These are phyloP conservation scores for Ochromonadaceae sp. DNA, from an alignment of 352 stramenopile species.

Conservation along the genomic window DNA sequence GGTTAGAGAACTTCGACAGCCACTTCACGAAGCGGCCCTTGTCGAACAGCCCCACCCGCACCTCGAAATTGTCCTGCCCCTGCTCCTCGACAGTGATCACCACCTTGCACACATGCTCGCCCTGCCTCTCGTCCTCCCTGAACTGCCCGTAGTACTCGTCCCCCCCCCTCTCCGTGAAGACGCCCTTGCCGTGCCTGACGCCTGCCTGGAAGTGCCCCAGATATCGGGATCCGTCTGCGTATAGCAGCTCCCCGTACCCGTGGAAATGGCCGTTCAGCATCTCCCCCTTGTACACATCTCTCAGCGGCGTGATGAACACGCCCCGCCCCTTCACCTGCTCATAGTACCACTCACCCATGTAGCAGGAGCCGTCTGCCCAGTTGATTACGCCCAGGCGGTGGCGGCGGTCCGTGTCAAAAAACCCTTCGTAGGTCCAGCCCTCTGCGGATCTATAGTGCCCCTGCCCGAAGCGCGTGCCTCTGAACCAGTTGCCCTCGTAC, in stretches of 20 bases:
- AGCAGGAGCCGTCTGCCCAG: not conserved
- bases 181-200: not conserved
- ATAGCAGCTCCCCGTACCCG: constrained; percentile 11
- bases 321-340: not conserved
- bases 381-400: not conserved
- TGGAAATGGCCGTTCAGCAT: not conserved
- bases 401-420: not conserved
- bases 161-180: constrained; percentile 6
- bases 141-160: constrained; percentile 12
- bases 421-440: constrained; percentile 14
- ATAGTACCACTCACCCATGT: constrained; percentile 9
- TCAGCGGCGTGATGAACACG: not conserved
- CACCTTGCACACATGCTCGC: not conserved
- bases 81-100: not conserved
- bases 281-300: constrained; percentile 9
- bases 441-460: not conserved
- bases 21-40: not conserved
- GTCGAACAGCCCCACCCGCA: not conserved
- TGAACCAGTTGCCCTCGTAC: constrained; percentile 14
- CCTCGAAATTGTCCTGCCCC: constrained; percentile 11
- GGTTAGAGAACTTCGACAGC: not conserved
- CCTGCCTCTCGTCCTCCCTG: not conserved
- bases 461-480: constrained; percentile 10
- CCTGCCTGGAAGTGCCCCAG: not conserved
- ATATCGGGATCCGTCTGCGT: not conserved